phyloP scores from a whole-genome alignment of 2,329 filamentous ascomycete species.

The Clonostachys chloroleuca region DNA sequence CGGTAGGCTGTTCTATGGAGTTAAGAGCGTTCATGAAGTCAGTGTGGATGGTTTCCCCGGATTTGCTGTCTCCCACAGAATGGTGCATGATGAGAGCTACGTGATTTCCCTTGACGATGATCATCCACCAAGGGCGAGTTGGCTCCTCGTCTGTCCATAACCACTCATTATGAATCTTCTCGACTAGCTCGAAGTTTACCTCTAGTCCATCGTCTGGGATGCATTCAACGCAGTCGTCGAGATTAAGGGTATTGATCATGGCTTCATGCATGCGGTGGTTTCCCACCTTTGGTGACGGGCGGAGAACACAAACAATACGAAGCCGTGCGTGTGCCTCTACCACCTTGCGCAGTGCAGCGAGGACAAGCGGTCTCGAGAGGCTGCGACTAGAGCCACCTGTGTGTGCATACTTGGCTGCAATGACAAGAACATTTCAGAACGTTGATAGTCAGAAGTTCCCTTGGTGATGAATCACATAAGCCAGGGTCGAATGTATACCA shows the following conservation, averaged over 20 bases:
- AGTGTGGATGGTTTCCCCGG: not conserved
- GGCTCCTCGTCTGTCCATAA: not conserved
- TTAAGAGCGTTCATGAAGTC: not conserved
- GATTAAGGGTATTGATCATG: not conserved
- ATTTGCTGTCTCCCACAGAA: not conserved
- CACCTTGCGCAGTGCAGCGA: conserved; percentile 8
- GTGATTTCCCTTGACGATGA: not conserved
- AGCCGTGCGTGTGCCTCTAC: conserved; percentile 9
- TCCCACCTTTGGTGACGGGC: conserved; percentile 1
- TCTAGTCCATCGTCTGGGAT: not conserved
- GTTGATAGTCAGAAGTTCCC: no score
- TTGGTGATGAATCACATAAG: no score
- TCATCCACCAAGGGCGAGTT: not conserved
- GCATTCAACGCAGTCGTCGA: not conserved
- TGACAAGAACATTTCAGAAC: conserved; percentile 2
- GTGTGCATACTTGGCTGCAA: conserved; percentile 9
- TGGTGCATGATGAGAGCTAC: not conserved
- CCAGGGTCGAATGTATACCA: no score
- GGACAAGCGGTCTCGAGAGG: conserved; percentile 1
- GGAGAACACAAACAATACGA: conserved; percentile 6
- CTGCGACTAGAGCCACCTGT: not conserved
- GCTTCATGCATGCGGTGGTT: not conserved
- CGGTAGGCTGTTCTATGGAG: not conserved
- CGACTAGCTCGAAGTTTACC: not conserved
- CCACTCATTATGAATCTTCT: not conserved